These are phyloP conservation scores for Populus simonii DNA, from an alignment of 345 rosid genomes.

Conservation along the genomic window DNA sequence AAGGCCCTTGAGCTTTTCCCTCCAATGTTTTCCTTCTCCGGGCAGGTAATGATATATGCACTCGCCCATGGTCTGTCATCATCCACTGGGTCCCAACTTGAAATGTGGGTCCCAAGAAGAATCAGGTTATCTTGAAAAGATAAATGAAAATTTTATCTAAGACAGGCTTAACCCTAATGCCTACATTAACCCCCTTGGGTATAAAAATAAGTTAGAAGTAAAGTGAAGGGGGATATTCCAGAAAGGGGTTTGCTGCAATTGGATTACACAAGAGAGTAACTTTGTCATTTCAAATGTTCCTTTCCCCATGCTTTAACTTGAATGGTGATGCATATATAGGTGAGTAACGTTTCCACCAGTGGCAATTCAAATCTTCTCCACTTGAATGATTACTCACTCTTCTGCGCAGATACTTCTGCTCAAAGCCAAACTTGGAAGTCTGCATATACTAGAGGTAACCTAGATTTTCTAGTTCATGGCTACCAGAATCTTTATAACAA, in stretches of 20 bases:
- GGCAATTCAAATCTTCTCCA: not conserved
- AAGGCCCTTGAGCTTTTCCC: not conserved
- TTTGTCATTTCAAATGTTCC: not conserved
- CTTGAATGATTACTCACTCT: not conserved
- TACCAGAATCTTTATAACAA: not conserved
- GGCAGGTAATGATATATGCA: not conserved
- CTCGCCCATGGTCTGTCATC: not conserved
- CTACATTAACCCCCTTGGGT: not conserved
- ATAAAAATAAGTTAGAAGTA: not conserved
- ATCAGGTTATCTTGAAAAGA: constrained; percentile 3
- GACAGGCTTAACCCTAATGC: not conserved
- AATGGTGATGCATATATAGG: not conserved
- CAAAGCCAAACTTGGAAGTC: not conserved
- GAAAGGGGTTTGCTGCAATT: not conserved
- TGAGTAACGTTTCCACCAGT: not conserved
- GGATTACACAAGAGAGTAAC: not conserved
- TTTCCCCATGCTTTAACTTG: not conserved
- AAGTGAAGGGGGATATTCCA: not conserved
- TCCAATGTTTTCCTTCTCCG: not conserved
- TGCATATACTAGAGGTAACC: not conserved
- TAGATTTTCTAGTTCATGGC: not conserved
- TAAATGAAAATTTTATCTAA: not conserved
- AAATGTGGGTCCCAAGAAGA: not conserved
- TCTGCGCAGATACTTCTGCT: not conserved
- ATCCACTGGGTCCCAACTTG: not conserved